Conservation (phyloP, 768 basidiomycete genomes). For the Auriscalpium orientale region DNA sequence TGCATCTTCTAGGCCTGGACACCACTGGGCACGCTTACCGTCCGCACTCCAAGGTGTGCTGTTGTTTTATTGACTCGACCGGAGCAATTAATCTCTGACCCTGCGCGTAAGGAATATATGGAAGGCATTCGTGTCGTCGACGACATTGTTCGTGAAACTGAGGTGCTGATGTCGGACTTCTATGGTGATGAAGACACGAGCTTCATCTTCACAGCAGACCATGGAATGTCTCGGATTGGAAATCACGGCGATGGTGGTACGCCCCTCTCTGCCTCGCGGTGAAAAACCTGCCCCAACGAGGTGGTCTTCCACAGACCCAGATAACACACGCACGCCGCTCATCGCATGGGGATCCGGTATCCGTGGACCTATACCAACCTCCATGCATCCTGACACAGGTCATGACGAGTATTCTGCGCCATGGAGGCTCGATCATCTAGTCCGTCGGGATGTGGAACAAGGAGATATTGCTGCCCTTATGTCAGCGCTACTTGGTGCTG, state of each 20-base stretch:
- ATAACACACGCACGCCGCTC: constrained; percentile 81
- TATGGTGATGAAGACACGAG: constrained; percentile 63
- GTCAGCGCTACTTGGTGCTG: constrained; percentile 61
- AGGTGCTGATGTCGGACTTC: constrained; percentile 52
- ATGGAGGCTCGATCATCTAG: constrained; percentile 53
- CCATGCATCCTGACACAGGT: constrained; percentile 32
- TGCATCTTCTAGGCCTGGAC: constrained; percentile 79
- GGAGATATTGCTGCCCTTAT: constrained; percentile 78
- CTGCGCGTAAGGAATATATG: constrained; percentile 72
- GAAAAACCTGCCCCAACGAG: too few species aligned
- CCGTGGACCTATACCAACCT: constrained; percentile 57
- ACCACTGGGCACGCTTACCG: constrained; percentile 84
- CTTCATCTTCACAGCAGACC: constrained; percentile 81
- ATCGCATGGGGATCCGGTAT: constrained; percentile 79
- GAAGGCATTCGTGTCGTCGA: constrained; percentile 77
- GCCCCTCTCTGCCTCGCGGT: constrained; percentile 3
- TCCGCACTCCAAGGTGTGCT: constrained; percentile 64
- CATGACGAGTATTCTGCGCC: constrained; percentile 64
- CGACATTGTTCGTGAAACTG: constrained; percentile 58
- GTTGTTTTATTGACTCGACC: neutral
- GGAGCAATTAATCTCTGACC: neutral
- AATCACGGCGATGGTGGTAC: constrained; percentile 86
- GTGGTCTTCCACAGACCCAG: constrained; percentile 49
- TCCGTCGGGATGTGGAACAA: constrained; percentile 73
- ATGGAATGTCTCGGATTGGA: constrained; percentile 84